Evolutionary conservation across 768 basidiomycete genomes (phyloP).

Genomic region (Lactarius sanguifluus): DNA sequence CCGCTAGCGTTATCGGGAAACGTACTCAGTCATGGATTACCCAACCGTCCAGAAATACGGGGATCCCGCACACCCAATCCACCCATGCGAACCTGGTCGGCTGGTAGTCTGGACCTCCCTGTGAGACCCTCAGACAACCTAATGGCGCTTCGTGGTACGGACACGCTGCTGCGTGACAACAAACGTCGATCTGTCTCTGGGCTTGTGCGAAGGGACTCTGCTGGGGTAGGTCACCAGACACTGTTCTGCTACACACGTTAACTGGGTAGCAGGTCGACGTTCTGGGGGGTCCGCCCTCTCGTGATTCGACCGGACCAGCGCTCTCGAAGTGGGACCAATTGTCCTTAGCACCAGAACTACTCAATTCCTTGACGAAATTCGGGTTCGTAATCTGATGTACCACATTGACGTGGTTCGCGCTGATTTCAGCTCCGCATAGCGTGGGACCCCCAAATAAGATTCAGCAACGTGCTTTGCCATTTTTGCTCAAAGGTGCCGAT

Average conservation of each 20-base stretch:
- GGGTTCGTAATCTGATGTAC: conserved; percentile 57
- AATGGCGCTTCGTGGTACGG: conserved; percentile 39
- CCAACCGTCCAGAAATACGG: conserved; percentile 65
- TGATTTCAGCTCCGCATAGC: conserved; percentile 41
- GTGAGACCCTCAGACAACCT: conserved; percentile 49
- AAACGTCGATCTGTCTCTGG: conserved; percentile 76
- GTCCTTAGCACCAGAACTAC: conserved; percentile 77
- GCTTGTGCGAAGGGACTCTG: conserved; percentile 71
- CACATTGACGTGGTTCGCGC: conserved; percentile 15
- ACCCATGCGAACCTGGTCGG: conserved; percentile 82
- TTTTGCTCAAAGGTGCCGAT: conserved; percentile 89
- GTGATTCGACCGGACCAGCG: conserved; percentile 68
- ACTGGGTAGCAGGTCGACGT: conserved; percentile 46
- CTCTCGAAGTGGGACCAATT: conserved; percentile 97
- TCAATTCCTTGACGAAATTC: conserved; percentile 88
- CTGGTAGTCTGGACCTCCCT: conserved; percentile 74
- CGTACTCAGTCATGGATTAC: conserved; percentile 58
- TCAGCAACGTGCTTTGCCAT: conserved; percentile 94
- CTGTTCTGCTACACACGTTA: conserved; percentile 19
- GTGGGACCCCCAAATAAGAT: conserved; percentile 99
- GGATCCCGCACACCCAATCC: conserved; percentile 62
- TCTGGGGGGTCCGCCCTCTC: conserved; percentile 52
- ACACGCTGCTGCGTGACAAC: conserved; percentile 58
- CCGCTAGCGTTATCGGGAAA: conserved; percentile 41
- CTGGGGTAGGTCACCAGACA: conserved; percentile 52